Conservation (phyloP, 1,284 basidiomycete species). For the Pseudozyma tsukubaensis region DNA sequence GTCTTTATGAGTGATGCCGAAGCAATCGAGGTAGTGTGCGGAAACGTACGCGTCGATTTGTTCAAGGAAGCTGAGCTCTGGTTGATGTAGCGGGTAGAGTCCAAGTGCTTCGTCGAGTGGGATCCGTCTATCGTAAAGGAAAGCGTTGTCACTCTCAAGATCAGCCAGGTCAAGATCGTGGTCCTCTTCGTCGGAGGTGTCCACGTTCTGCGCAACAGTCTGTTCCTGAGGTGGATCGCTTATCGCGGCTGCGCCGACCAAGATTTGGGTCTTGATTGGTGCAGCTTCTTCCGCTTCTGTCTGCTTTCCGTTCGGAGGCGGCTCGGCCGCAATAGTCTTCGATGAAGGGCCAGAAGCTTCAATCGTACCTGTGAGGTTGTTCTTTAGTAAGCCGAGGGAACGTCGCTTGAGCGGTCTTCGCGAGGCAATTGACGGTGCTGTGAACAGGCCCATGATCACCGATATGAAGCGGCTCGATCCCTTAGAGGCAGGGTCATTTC, state of each 20-base stretch:
- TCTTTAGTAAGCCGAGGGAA: conserved; percentile 22
- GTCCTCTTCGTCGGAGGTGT: conserved; percentile 8
- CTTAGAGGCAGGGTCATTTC: conserved; percentile 1
- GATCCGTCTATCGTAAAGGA: conserved; percentile 18
- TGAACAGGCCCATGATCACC: conserved; percentile 36
- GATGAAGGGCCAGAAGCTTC: not conserved
- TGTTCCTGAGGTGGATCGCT: not conserved
- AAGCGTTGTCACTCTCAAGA: conserved; percentile 29
- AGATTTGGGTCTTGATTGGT: not conserved
- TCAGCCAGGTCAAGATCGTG: conserved; percentile 24
- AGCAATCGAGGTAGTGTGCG: conserved; percentile 35
- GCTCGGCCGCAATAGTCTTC: not conserved
- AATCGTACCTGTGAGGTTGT: not conserved
- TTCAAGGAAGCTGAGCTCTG: conserved; percentile 6
- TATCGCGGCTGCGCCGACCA: not conserved
- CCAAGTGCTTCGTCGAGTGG: conserved; percentile 25
- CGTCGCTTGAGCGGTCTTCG: conserved; percentile 28
- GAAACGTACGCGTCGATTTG: conserved; percentile 25
- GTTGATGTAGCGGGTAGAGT: not conserved
- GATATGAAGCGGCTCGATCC: not conserved
- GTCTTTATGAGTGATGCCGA: conserved; percentile 31
- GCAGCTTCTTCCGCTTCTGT: not conserved
- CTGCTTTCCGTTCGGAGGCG: not conserved
- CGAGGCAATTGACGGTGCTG: conserved; percentile 9
- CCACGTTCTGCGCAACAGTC: not conserved